A percentile compares a stretch with the other conserved stretches of the same genome.
These are phyloP conservation scores for Rhododendron williamsianum DNA, from an alignment of 148 eudicot species.

Conservation along the genomic window DNA sequence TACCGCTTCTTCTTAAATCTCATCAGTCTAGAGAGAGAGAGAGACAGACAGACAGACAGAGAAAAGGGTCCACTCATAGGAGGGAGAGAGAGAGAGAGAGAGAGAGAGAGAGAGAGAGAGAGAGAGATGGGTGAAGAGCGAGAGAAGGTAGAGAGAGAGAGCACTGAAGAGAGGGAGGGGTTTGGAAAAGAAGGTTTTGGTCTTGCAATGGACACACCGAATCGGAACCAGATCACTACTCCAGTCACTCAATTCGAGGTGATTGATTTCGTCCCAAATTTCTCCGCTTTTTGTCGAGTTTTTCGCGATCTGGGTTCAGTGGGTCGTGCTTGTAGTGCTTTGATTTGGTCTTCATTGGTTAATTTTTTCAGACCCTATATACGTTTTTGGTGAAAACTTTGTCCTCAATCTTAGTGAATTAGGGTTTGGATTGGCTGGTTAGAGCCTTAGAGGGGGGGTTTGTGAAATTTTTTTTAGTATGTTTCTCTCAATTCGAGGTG, in stretches of 20 bases:
- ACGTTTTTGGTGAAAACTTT: neutral
- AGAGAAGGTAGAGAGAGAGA: neutral
- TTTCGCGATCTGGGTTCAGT: neutral
- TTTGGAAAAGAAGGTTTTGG: neutral
- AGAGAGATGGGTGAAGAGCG: constrained; percentile 4
- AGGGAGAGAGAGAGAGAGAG: no score
- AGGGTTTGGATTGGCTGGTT: neutral
- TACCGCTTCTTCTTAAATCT: constrained; percentile 17
- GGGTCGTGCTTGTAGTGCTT: neutral
- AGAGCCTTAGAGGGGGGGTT: neutral
- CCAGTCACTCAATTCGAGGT: constrained; percentile 14
- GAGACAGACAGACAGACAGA: neutral
- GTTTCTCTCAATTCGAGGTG: neutral
- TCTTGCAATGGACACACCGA: constrained; percentile 19
- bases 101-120: neutral
- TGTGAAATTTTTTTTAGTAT: neutral
- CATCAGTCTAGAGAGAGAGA: neutral
- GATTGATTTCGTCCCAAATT: constrained; percentile 6
- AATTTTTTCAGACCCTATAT: neutral
- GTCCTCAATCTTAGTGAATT: neutral
- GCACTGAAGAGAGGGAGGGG: constrained; percentile 5
- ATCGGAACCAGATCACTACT: constrained; percentile 11
- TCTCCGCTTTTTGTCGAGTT: neutral
- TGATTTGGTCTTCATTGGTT: neutral
- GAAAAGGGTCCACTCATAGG: neutral